These are phyloP conservation scores for Candida dubliniensis DNA, from an alignment of 1,139 yeast species.

Conservation along the genomic window DNA sequence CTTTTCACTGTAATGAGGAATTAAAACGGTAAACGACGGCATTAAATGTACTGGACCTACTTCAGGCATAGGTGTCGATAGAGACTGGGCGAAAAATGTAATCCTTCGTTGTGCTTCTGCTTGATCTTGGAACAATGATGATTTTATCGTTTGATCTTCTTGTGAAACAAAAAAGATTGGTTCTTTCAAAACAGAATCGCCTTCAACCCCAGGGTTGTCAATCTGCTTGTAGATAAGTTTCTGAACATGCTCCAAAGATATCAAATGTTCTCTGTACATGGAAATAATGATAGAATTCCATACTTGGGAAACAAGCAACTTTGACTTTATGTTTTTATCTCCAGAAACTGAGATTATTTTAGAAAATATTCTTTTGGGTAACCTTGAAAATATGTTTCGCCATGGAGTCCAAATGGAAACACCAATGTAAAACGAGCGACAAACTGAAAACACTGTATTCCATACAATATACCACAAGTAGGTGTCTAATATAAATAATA, in stretches of 20 bases:
- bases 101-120: conserved; percentile 53
- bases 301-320: conserved; percentile 43
- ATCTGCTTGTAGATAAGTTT: conserved; percentile 45
- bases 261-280: conserved; percentile 57
- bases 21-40: conserved; percentile 53
- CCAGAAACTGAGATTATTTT: conserved; percentile 39
- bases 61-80: conserved; percentile 55
- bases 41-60: conserved; percentile 40
- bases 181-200: conserved; percentile 33
- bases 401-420: conserved; percentile 60
- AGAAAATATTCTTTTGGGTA: conserved; percentile 51
- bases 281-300: conserved; percentile 58
- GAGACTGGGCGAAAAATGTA: conserved; percentile 55
- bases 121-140: conserved; percentile 33
- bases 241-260: conserved; percentile 51
- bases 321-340: conserved; percentile 30
- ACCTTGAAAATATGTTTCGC: conserved; percentile 51
- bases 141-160: conserved; percentile 45
- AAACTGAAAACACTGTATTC: conserved; percentile 51
- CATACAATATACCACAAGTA: conserved; percentile 58
- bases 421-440: conserved; percentile 50
- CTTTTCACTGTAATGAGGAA: conserved; percentile 54
- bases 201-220: conserved; percentile 24
- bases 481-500: conserved; percentile 53
- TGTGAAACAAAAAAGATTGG: conserved; percentile 53